Conservation (phyloP, 2,329 filamentous ascomycete species). For the Aspergillus eucalypticola region DNA sequence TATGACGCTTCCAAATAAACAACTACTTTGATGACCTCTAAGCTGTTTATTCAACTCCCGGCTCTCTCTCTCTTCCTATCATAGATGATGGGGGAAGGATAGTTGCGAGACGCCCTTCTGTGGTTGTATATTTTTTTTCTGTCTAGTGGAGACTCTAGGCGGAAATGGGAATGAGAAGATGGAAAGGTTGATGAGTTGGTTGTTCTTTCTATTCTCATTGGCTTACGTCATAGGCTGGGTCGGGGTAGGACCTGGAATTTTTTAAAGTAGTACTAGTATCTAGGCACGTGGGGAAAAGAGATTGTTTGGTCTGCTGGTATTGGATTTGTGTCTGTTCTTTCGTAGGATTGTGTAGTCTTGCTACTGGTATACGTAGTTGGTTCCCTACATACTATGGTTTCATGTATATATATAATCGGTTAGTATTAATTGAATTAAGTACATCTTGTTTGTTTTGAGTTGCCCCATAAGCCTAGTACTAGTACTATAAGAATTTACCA, state of each 20-base stretch:
- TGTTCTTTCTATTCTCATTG: background rate
- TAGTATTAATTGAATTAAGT: too few relatives aligned
- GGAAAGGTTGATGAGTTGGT: background rate
- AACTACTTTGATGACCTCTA: slow-evolving; percentile 32
- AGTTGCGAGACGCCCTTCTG: background rate
- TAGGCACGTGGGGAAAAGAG: slow-evolving; percentile 2
- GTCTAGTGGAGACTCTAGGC: slow-evolving; percentile 18
- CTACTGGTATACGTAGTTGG: too few relatives aligned
- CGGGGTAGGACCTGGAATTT: background rate
- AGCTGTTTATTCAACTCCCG: background rate
- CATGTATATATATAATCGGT: too few relatives aligned
- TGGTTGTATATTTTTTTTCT: too few relatives aligned
- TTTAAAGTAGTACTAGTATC: background rate
- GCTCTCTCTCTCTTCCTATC: background rate
- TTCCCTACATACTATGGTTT: too few relatives aligned
- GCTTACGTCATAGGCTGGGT: background rate
- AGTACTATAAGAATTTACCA: too few relatives aligned
- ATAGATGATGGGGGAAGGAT: background rate
- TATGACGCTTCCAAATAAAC: slow-evolving; percentile 36
- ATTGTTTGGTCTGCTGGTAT: background rate
- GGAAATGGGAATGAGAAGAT: background rate
- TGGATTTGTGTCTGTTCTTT: too few relatives aligned
- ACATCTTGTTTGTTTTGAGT: too few relatives aligned
- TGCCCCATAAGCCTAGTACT: too few relatives aligned
- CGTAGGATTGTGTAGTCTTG: too few relatives aligned